phyloP scores from a whole-genome alignment of 1,284 basidiomycete species.

The Sanghuangporus weigelae region DNA sequence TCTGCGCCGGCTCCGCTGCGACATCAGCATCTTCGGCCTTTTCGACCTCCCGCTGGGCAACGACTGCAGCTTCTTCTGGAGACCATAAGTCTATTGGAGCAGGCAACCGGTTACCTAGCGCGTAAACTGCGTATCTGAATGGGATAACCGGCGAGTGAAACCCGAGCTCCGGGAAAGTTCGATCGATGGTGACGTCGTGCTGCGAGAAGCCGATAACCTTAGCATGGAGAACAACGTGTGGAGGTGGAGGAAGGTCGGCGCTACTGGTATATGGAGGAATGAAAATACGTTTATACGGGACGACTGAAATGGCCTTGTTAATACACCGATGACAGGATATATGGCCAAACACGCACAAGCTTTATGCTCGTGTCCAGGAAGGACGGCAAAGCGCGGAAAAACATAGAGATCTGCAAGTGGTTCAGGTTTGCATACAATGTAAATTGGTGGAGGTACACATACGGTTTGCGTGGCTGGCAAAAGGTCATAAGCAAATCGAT shows the following conservation, averaged over 20 bases:
- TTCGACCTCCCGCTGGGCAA: not conserved
- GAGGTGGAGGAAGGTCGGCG: conserved; percentile 16
- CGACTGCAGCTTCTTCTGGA: not conserved
- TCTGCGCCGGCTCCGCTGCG: not conserved
- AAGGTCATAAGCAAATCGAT: conserved; percentile 8
- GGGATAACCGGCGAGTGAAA: conserved; percentile 27
- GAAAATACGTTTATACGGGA: conserved; percentile 55
- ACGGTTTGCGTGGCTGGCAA: conserved; percentile 42
- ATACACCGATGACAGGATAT: not conserved
- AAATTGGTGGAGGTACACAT: conserved; percentile 19
- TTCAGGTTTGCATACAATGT: not conserved
- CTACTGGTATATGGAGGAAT: conserved; percentile 14
- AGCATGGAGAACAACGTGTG: conserved; percentile 39
- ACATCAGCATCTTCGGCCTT: not conserved
- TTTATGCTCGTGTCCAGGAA: conserved; percentile 69
- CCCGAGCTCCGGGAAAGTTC: conserved; percentile 40
- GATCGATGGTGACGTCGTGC: conserved; percentile 42
- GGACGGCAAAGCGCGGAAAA: conserved; percentile 57
- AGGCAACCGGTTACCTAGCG: conserved; percentile 52
- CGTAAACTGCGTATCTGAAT: conserved; percentile 56
- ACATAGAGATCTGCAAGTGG: conserved; percentile 51
- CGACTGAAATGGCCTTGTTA: conserved; percentile 34
- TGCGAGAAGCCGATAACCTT: conserved; percentile 40
- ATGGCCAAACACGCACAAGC: conserved; percentile 39
- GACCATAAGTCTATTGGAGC: conserved; percentile 53